These are phyloP conservation scores for Fragaria iinumae DNA, from an alignment of 306 rosid genomes.

Conservation along the genomic window DNA sequence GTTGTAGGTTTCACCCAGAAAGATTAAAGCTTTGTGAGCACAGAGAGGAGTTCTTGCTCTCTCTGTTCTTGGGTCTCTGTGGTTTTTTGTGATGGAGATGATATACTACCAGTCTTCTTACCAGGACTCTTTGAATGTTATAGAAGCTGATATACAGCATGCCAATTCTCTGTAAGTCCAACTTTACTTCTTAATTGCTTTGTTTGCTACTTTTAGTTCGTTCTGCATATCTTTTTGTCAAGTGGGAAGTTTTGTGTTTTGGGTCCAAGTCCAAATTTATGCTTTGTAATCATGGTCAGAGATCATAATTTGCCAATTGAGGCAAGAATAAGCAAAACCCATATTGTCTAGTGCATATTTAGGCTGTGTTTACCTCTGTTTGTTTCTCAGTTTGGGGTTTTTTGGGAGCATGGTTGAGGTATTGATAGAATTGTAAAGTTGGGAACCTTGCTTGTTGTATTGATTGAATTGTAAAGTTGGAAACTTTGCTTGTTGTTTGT, in stretches of 20 bases:
- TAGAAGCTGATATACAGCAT: conserved; percentile 89
- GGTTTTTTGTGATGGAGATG: conserved; percentile 39
- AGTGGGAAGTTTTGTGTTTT: conserved; percentile 7
- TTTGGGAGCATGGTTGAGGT: neutral
- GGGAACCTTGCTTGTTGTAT: neutral
- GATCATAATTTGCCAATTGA: conserved; percentile 17
- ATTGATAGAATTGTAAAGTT: conserved; percentile 8
- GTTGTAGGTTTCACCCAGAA: neutral
- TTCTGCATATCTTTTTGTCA: conserved; percentile 2
- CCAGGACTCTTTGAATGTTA: conserved; percentile 65
- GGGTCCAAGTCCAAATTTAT: neutral
- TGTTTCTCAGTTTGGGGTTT: neutral
- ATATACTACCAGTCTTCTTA: conserved; percentile 73
- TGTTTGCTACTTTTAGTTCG: conserved; percentile 5
- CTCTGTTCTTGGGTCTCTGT: conserved; percentile 10
- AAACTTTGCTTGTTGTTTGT: neutral
- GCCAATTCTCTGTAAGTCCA: conserved; percentile 84
- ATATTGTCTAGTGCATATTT: neutral
- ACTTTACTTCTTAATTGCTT: neutral
- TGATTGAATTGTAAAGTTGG: conserved; percentile 8
- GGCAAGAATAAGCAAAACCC: conserved; percentile 10
- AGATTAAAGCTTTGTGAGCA: neutral
- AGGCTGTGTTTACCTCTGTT: neutral
- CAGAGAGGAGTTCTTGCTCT: conserved; percentile 17
- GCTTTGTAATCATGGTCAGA: neutral